Evolutionary conservation across 2,329 filamentous ascomycete species (phyloP).

Genomic region (Claviceps cyperi): DNA sequence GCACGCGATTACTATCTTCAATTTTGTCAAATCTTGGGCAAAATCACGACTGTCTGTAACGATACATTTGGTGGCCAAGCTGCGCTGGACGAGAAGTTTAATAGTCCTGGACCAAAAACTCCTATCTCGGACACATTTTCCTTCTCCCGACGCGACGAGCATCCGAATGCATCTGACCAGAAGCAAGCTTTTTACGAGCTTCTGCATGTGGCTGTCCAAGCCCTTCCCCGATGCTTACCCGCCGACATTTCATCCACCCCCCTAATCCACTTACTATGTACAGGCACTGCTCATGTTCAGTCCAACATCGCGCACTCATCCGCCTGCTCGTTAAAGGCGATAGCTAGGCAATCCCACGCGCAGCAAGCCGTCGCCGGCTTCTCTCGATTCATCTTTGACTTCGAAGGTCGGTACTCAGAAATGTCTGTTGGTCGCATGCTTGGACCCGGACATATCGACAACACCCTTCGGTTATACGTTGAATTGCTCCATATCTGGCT

Average conservation of each 20-base stretch:
- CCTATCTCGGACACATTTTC: slow-evolving; percentile 90
- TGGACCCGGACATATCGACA: slow-evolving; percentile 86
- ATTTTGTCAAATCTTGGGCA: slow-evolving; percentile 90
- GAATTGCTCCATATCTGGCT: slow-evolving; percentile 95
- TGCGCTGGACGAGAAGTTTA: slow-evolving; percentile 89
- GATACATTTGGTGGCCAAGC: slow-evolving; percentile 95
- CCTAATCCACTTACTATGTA: slow-evolving; percentile 87
- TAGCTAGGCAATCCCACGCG: slow-evolving; percentile 81
- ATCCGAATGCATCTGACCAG: slow-evolving; percentile 57
- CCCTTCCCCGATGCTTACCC: slow-evolving; percentile 83
- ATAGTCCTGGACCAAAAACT: slow-evolving; percentile 74
- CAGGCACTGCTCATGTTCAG: slow-evolving; percentile 90
- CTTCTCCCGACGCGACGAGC: slow-evolving; percentile 72
- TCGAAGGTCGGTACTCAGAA: slow-evolving; percentile 91
- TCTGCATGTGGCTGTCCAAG: slow-evolving; percentile 87
- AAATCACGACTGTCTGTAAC: slow-evolving; percentile 92
- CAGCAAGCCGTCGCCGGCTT: slow-evolving; percentile 96
- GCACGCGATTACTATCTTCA: slow-evolving; percentile 74
- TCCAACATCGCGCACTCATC: slow-evolving; percentile 85
- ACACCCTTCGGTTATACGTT: slow-evolving; percentile 80
- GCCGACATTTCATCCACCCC: slow-evolving; percentile 85
- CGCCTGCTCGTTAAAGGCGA: slow-evolving; percentile 83
- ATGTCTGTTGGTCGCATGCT: slow-evolving; percentile 98
- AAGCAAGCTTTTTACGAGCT: slow-evolving; percentile 94
- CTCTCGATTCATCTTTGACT: slow-evolving; percentile 94